Conservation (phyloP, 805 yeast genomes). For the Blastobotrys parvus region DNA sequence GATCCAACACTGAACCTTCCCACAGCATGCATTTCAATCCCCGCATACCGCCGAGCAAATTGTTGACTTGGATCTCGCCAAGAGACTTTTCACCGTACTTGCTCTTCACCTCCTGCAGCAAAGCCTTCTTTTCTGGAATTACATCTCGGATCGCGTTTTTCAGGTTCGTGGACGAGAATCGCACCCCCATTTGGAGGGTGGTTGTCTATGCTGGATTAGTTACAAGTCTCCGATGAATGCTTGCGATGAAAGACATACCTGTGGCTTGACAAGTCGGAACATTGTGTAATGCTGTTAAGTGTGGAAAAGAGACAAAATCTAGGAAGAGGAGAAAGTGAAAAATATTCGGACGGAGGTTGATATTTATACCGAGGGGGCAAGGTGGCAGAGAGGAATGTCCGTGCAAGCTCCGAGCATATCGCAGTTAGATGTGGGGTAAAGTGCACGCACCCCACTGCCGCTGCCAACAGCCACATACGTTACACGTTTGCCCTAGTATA, state of each 20-base stretch:
- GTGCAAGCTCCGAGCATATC: no score
- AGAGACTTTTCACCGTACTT: constrained; percentile 30
- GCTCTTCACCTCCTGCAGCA: constrained; percentile 34
- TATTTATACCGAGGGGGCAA: no score
- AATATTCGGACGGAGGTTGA: no score
- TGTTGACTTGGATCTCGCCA: constrained; percentile 39
- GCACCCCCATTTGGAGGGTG: constrained; percentile 9
- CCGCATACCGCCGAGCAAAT: constrained; percentile 66
- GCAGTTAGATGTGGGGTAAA: no score
- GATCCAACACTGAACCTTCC: constrained; percentile 74
- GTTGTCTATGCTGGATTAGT: no score
- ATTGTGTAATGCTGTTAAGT: background rate
- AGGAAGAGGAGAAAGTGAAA: no score
- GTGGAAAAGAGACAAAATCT: background rate
- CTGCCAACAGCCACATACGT: no score
- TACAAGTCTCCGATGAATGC: no score
- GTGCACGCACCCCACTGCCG: no score
- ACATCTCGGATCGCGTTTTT: constrained; percentile 30
- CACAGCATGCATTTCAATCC: constrained; percentile 67
- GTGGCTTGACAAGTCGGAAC: background rate
- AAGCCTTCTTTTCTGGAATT: constrained; percentile 39
- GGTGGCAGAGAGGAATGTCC: no score
- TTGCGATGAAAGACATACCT: no score
- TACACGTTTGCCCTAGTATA: no score
- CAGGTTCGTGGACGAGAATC: constrained; percentile 19